Evolutionary conservation across 768 basidiomycete species (phyloP), one percentile per base, ranked within the genome.

Genomic region (Cyclocybe aegerita): DNA sequence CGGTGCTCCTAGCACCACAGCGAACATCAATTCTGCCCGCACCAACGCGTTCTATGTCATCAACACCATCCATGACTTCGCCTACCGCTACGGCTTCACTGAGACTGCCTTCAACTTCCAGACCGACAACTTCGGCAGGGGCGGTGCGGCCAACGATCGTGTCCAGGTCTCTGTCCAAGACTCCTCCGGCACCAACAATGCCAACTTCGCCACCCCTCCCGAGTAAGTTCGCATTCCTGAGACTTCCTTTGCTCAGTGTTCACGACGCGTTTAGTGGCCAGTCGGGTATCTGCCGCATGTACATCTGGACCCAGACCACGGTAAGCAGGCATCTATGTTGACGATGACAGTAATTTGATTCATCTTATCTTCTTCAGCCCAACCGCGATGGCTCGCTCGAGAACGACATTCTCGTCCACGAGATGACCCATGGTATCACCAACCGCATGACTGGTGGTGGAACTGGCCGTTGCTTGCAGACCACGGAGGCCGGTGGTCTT

Each of bases 41-140:
- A 76, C 76, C 1, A 78, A 78, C 50, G 73, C 70, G 3, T 85
- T 83, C 64, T 85, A 83, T 63, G 65, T 82, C 34, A 70, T 71
- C 59, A 86, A 85, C 69, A 73, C 71, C 48, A 70, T 81, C 39
- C 82, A 85, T 61, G 82, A 85, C 48, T 54, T 71, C 16, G 54
- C 68, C 14, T 73, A 72, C 49, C 46, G 52, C 17, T 55, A 48
- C 34, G 81, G 82, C 5, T 83, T 83, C 63, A 80, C 78, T 50
- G 81, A 82, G 66, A 54, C 46, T 12, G 65, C 62, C 4, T 66
- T 56, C 54, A 68, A 68, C 53, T 68, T 84, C 77, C 82, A 84
- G 63, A 70, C 65, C 23, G 70, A 78, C 67, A 84, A 83, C 70
- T 78, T 78, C 55, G 73, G 69, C n/a, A 70, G 74, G 47, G 80